Evolutionary conservation across 805 yeast genomes (phyloP).

Genomic region (Spencermartinsiella europaea): DNA sequence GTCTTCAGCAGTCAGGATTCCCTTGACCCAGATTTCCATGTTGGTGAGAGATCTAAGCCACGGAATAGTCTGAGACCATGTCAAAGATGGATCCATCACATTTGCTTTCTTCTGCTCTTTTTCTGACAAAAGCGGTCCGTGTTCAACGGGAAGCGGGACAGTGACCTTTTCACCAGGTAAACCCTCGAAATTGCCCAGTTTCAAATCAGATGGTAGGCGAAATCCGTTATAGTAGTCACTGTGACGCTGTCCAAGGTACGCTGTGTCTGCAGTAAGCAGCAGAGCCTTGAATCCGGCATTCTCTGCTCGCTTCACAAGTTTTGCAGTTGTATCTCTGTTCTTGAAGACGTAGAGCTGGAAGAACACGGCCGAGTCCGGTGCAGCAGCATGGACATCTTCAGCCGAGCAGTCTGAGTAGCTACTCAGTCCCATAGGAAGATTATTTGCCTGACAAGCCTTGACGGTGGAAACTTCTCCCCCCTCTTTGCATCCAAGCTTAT

Average conservation of each 20-base stretch:
- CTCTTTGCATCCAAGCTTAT: conserved; percentile 26
- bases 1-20: conserved; percentile 63
- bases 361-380: conserved; percentile 23
- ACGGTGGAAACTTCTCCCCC: conserved; percentile 32
- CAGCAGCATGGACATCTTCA: conserved; percentile 25
- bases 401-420: conserved; percentile 24
- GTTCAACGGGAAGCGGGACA: conserved; percentile 20
- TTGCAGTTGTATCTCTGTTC: conserved; percentile 24
- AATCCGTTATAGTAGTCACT: conserved; percentile 35
- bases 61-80: conserved; percentile 28
- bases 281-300: conserved; percentile 38
- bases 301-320: conserved; percentile 25
- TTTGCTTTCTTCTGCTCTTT: conserved; percentile 5
- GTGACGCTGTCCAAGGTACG: conserved; percentile 49
- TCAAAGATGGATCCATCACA: conserved; percentile 25
- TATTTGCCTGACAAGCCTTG: conserved; percentile 25
- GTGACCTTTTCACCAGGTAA: conserved; percentile 19
- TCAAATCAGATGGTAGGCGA: conserved; percentile 24
- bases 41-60: conserved; percentile 33
- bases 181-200: conserved; percentile 25
- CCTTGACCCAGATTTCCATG: conserved; percentile 52
- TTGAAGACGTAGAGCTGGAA: conserved; percentile 30
- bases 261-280: conserved; percentile 53
- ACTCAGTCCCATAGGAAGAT: conserved; percentile 29
- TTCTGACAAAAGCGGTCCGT: conserved; percentile 3